These are phyloP conservation scores for Excoecaria cochinchinensis DNA, from an alignment of 345 rosid species.

Conservation along the genomic window DNA sequence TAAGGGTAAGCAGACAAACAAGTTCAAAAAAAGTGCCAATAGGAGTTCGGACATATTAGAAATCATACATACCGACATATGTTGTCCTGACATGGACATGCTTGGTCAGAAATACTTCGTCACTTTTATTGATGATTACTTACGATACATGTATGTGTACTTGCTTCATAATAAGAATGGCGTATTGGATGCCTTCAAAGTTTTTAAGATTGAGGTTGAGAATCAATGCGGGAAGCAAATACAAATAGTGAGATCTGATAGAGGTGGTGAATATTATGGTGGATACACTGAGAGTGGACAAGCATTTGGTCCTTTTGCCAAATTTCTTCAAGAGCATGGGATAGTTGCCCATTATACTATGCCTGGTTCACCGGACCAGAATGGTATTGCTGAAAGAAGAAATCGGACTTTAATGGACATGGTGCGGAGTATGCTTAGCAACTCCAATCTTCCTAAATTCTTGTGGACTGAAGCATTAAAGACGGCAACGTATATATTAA, in stretches of 20 bases:
- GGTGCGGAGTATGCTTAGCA: neutral
- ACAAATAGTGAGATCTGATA: too few relatives aligned
- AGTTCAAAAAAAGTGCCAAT: neutral
- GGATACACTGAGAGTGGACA: too few relatives aligned
- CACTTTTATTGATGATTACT: too few relatives aligned
- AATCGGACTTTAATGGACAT: neutral
- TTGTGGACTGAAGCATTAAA: conserved; percentile 1
- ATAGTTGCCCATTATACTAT: neutral
- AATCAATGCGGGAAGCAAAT: too few relatives aligned
- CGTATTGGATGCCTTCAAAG: too few relatives aligned
- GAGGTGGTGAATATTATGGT: too few relatives aligned
- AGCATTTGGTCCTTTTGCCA: too few relatives aligned
- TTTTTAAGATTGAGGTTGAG: too few relatives aligned
- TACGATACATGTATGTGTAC: too few relatives aligned
- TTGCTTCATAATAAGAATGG: too few relatives aligned
- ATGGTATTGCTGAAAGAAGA: conserved; percentile 2
- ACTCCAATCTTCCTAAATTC: neutral
- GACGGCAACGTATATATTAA: conserved; percentile 1
- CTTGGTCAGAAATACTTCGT: too few relatives aligned
- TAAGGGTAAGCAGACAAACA: neutral
- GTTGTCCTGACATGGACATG: neutral
- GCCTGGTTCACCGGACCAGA: neutral
- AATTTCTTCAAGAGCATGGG: too few relatives aligned
- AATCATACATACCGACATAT: neutral
- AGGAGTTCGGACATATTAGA: neutral